Percentiles rank a stretch among this genome's conserved stretches.
Evolutionary conservation across 2,329 filamentous ascomycete genomes (phyloP).

Genomic region (Penicillium oxalicum): DNA sequence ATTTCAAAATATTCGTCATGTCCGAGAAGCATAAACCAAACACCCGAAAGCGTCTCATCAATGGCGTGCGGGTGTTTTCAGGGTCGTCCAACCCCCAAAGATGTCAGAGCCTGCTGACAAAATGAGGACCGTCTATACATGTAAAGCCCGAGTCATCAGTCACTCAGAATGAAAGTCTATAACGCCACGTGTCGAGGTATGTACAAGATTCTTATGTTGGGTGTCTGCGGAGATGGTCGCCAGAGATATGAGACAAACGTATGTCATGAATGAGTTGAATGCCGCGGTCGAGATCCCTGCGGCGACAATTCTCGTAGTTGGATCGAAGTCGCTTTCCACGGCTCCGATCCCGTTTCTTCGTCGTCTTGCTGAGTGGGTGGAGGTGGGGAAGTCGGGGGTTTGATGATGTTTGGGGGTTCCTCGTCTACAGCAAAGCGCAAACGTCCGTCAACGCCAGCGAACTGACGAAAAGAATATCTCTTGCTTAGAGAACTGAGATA

Average conservation of each 20-base stretch:
- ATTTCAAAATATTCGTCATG: neutral
- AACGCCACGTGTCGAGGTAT: conserved; percentile 1
- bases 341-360: neutral
- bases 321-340: conserved; percentile 20
- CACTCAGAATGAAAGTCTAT: neutral
- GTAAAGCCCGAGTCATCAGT: neutral
- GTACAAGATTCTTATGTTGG: neutral
- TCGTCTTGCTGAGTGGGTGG: neutral
- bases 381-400: neutral
- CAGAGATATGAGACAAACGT: neutral
- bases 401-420: conserved; percentile 14
- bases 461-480: conserved; percentile 30
- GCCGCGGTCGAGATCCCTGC: conserved; percentile 1
- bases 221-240: neutral
- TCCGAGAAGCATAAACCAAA: no score
- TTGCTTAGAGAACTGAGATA: conserved; percentile 25
- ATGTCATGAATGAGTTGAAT: neutral
- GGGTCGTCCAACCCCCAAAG: no score
- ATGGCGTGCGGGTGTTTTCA: no score
- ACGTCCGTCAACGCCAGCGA: conserved; percentile 23
- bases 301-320: conserved; percentile 14
- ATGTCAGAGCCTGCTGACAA: neutral
- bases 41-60: no score
- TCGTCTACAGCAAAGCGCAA: conserved; percentile 32
- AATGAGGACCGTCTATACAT: neutral